Conservation (phyloP, 345 rosid genomes). For the Trapa incisa region DNA sequence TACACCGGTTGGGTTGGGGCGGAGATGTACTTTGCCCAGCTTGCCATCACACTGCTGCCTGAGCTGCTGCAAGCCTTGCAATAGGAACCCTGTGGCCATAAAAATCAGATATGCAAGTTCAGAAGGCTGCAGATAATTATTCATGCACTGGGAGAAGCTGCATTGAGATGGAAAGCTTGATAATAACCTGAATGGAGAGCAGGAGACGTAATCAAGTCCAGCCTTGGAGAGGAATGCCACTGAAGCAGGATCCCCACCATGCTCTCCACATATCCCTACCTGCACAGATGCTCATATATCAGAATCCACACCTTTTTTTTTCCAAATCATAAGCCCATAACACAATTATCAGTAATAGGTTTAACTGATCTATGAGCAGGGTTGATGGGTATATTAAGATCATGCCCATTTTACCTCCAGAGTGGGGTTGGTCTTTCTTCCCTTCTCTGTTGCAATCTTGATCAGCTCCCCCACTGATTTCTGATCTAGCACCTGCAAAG, state of each 20-base stretch:
- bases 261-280: conserved; percentile 96
- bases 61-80: conserved; percentile 10
- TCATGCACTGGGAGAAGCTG: too few relatives aligned
- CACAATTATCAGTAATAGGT: too few relatives aligned
- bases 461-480: conserved; percentile 80
- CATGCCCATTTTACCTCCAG: conserved; percentile 40
- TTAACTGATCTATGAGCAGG: too few relatives aligned
- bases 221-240: conserved; percentile 73
- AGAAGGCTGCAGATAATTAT: too few relatives aligned
- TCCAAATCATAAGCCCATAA: too few relatives aligned
- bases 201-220: conserved; percentile 89
- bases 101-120: neutral
- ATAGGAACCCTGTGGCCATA: conserved; percentile 5
- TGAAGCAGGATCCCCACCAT: conserved; percentile 90
- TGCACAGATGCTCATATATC: conserved; percentile 9
- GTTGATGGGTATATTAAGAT: too few relatives aligned
- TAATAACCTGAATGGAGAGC: conserved; percentile 83
- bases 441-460: conserved; percentile 73
- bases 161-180: too few relatives aligned
- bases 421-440: conserved; percentile 67
- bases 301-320: neutral
- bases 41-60: neutral
- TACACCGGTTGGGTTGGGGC: too few relatives aligned
- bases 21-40: too few relatives aligned
- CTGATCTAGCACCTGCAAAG: conserved; percentile 73